Evolutionary conservation across 208 protist genomes (phyloP), one percentile per base, ranked within the genome.

Genomic region (Novymonas esmeraldas): DNA sequence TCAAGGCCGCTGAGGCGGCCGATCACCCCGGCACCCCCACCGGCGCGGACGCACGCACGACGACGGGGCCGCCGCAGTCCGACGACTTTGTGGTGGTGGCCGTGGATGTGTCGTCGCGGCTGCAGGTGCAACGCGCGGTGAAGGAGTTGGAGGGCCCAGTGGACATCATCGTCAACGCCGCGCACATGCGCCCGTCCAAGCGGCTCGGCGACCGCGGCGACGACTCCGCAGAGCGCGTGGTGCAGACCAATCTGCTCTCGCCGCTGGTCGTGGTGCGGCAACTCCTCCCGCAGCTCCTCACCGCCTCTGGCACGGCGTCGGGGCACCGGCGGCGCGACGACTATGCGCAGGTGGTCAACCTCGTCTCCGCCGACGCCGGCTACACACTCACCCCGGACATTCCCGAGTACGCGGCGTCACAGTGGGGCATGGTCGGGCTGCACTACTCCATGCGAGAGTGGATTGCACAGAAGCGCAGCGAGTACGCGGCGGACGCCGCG

Each of bases 401-500:
- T 11, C 79, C 79, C 22, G 83, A 89, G 36, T 83, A 80, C 66
- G 65, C 76, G 18, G 83, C 83, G 24, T 83, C 79, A 36, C 76
- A 85, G 51, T 89, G 79, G 79, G 84, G 71, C 10, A 54, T 73
- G 46, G 57, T 85, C 26, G 84, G 84, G 31, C 42, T 76, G 50
- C 80, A 85, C 66, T 76, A 87, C 61, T 85, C 79, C 45, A 76
- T 90, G 58, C 73, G 75, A 13, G 70, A 70, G 58, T 87, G 84
- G 56, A 39, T 64, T 29, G 24, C 44, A 45, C 42, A 73, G 63
- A 41, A 77, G 28, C 59, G 69, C 22, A 42, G n/a, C 3, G 20
- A 33, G 26, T 60, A 58, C 54, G 44, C 44, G 54, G 29, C 20
- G 22, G 41, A 26, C 10, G 18, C n/a, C 20, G 26, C 36, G 24